Base-by-base conservation (phyloP, 2,329 filamentous ascomycete species). In the Fusarium albosuccineum region DNA sequence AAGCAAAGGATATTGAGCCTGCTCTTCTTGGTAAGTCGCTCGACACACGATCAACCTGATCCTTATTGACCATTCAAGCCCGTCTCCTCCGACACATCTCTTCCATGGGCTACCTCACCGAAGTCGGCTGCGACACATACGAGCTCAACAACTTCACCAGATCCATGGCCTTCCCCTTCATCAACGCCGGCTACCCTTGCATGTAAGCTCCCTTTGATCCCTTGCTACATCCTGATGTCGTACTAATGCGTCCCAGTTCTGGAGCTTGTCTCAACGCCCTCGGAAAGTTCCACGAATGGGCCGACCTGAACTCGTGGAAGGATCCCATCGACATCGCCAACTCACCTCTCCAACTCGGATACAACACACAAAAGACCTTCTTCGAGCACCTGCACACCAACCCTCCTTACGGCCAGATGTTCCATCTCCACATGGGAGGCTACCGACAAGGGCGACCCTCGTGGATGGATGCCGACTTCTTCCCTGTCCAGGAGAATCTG, bases 351-450 rank as follows among this genome's bases (percentile, higher is more conserved):
- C 75, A 77, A 51, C 72, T 70, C 40, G 78, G 76, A 2, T 77
- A 77, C 68, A 73, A 73, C 29, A 81, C 76, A 7, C 64, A 78
- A 11, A 60, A 70, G 45, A 75, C 77, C 60, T 72, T 79, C 50
- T 81, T 82, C 36, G 73, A 77, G 42, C 73, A 75, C 48, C 66
- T 78, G 7, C 70, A 75, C 37, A 64, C 71, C 33, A 64, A 73
- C 40, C 70, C 70, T 4, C 71, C 71, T 6, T 74, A 77, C 41
- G 77, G 75, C 0, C 55, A 67, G 17, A 61, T 77, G 33, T 81
- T 81, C 72, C 79, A 81, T 71, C 58, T 75, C 34, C 77, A 78
- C 62, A 81, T 82, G 78, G 73, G 72, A 9, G 77, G 74, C 8
- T 78, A 78, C 51, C 72, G 74, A 5, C 75, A 76, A 34, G 77